Evolutionary conservation across 306 rosid species (phyloP), one percentile per base, ranked within the genome.

Genomic region (Vicia faba): DNA sequence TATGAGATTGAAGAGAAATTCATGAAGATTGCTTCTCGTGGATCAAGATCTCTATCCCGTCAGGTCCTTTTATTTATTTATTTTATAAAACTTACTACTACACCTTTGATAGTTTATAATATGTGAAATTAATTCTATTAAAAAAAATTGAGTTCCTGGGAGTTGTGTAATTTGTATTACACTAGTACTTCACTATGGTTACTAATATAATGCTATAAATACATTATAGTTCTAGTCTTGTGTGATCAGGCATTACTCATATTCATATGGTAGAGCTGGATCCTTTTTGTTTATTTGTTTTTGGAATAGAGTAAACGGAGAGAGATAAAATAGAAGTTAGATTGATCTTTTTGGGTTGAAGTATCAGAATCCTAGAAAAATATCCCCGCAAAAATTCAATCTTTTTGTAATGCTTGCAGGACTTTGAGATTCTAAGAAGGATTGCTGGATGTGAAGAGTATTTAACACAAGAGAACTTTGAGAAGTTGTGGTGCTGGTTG

Each of bases 401-500:
- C 15, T 31, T 53, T 75, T 73, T 49, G 5, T 45, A 20, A 54
- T 69, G 70, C 63, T 61, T 74, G 62, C 79, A 93, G 98, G 98
- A 93, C 82, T 75, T 84, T 23, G 96, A 93, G 76, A 79, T 83
- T 76, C 78, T 93, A 79, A 82, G 89, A 79, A 88, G 80, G 81
- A 89, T 93, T 46, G 75, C 91, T 33, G 95, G 96, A 82, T 89
- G 95, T 73, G 84, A 64, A 73, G 89, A 86, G 73, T 75, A 83
- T 81, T 72, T 89, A 66, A 64, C 77, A 63, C 91, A 71, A 70
- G 97, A 84, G 67, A 84, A 84, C 83, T 93, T 93, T 66, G 96
- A 93, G 89, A 87, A 72, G 78, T 83, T 93, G 86, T 93, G 98
- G 98, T 87, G 96, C 75, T 93, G 98, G 98, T 70, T 93, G 68